Conservation (phyloP, 2,329 filamentous ascomycete genomes). For the Ceratocystis alfenasii region DNA sequence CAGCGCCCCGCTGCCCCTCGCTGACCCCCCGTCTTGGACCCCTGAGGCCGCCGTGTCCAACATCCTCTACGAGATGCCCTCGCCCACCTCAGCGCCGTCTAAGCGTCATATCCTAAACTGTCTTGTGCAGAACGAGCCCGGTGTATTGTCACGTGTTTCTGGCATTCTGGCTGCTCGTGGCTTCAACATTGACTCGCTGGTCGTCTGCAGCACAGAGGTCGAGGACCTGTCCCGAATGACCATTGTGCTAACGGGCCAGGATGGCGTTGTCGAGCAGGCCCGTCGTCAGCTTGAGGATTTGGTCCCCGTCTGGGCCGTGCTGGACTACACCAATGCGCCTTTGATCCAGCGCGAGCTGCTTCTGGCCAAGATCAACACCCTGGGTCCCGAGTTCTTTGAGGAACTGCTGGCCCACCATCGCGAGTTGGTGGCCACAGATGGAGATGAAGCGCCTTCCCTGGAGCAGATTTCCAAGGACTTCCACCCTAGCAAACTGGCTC, state of each 20-base stretch:
- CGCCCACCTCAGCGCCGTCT: constrained; percentile 67
- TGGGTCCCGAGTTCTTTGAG: constrained; percentile 96
- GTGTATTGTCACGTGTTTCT: constrained; percentile 89
- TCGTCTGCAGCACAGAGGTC: constrained; percentile 96
- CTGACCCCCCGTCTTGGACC: constrained; percentile 65
- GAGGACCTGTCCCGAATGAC: constrained; percentile 97
- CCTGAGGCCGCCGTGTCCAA: constrained; percentile 92
- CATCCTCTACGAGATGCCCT: constrained; percentile 96
- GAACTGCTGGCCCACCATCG: constrained; percentile 91
- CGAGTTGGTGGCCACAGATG: constrained; percentile 54
- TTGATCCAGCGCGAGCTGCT: constrained; percentile 92
- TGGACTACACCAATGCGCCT: constrained; percentile 87
- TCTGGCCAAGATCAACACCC: constrained; percentile 89
- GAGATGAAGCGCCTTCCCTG: constrained; percentile 33
- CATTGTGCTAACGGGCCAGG: constrained; percentile 90
- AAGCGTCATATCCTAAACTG: constrained; percentile 97
- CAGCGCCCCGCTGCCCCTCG: constrained; percentile 71
- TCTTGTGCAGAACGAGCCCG: constrained; percentile 96
- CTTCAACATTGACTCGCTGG: constrained; percentile 98
- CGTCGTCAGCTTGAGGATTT: constrained; percentile 89
- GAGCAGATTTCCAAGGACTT: constrained; percentile 53
- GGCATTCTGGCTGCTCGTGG: constrained; percentile 90
- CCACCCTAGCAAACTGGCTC: constrained; percentile 76
- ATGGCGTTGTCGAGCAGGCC: constrained; percentile 94
- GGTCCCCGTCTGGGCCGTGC: constrained; percentile 93